Base-by-base conservation (phyloP, 2,329 filamentous ascomycete genomes). In the Grosmannia clavigera region DNA sequence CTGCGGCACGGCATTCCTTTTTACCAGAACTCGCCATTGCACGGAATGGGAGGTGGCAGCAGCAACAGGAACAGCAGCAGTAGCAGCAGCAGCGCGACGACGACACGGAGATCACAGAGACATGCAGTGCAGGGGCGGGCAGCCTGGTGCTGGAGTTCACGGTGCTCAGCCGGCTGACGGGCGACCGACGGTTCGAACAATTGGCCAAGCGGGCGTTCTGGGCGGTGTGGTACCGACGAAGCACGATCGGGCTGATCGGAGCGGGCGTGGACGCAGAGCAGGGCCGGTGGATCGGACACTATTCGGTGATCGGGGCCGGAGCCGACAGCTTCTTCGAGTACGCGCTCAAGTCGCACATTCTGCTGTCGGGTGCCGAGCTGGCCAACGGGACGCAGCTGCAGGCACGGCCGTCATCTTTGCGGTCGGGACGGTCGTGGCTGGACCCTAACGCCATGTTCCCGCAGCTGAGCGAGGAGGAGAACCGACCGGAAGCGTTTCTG, bases 261-360 rank as follows among this genome's bases (percentile, higher is more conserved):
- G 88, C 90, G 61, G 92, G 92, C 3, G 91, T 99, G 63, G 92
- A 77, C 73, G 90, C 91, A 1, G 92, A 97, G 69, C 87, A 84
- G 33, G 94, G 92, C 0, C 80, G 87, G 65, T 99, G 94, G 94
- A 86, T 94, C 40, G 87, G 87, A 10, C 81, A 88, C 2, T 92
- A 90, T 70, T 86, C 92, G n/a, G 92, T 94, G 35, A 95, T 99
- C 66, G 94, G 94, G 57, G 94, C 94, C 9, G 94, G 94, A 48
- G 90, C 96, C 68, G 94, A 99, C 74, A 96, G 92, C 73, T 99
- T 99, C 75, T 97, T 96, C 68, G 94, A 99, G 74, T 99, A 99
- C 72, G 92, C 94, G 3, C 81, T 97, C 67, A 99, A 99, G 73
- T 91, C 91, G 22, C 86, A 96, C 69, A 88, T 99, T 62, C 74